Conservation (phyloP, 2,329 filamentous ascomycete species). For the Monilinia vaccinii-corymbosi region DNA sequence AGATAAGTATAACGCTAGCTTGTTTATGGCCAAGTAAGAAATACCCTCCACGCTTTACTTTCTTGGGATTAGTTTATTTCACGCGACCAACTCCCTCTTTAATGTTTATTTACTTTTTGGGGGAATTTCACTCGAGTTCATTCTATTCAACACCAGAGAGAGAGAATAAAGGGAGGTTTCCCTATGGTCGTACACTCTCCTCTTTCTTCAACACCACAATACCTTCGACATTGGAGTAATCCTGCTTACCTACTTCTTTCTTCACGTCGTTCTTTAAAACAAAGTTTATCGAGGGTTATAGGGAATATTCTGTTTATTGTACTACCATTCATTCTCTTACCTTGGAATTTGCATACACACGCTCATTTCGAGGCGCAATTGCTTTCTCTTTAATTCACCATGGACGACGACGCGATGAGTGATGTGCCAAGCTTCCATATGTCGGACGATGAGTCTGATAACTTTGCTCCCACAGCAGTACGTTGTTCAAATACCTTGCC, state of each 20-base stretch:
- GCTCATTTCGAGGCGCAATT: not conserved
- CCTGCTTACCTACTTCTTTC: not conserved
- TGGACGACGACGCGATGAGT: conserved; percentile 34
- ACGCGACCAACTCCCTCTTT: not conserved
- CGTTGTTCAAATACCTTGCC: conserved; percentile 21
- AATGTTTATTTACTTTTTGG: conserved; percentile 8
- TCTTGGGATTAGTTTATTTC: not conserved
- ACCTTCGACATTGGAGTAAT: not conserved
- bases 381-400: conserved; percentile 8
- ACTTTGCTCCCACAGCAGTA: conserved; percentile 48
- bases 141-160: not conserved
- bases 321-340: not conserved
- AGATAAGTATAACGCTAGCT: not conserved
- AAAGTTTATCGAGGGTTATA: not conserved
- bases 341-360: not conserved
- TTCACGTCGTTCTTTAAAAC: not conserved
- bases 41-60: not conserved
- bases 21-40: not conserved
- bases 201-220: not conserved
- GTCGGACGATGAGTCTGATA: conserved; percentile 46
- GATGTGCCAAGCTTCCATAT: conserved; percentile 52
- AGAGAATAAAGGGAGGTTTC: not conserved
- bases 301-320: conserved; percentile 2
- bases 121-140: not conserved
- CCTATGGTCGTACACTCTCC: not conserved